Percentiles rank a stretch among this genome's conserved stretches.
phyloP scores from a whole-genome alignment of 371 early-diverging fungal genomes.

The Mucor sp. region DNA sequence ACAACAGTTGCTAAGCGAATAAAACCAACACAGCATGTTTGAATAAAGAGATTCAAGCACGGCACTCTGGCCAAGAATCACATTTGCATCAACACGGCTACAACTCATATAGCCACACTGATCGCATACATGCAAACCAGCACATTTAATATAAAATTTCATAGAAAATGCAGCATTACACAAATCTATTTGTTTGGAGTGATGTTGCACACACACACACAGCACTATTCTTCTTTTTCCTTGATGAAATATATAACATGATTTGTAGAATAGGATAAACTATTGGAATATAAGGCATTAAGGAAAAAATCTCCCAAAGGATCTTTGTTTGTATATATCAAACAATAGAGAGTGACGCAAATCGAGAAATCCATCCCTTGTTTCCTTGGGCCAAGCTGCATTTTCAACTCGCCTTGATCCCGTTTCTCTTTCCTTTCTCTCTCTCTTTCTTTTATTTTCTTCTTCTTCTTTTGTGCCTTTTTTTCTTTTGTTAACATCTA shows the following conservation, averaged over 20 bases:
- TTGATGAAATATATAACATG: slow-evolving; percentile 8
- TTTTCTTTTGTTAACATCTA: not conserved
- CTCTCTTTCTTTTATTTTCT: not conserved
- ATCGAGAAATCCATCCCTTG: not conserved
- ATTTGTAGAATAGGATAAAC: not conserved
- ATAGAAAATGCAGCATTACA: not conserved
- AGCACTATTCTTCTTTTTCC: not conserved
- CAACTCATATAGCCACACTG: not conserved
- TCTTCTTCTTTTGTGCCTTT: not conserved
- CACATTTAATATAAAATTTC: no score
- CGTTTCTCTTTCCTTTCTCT: not conserved
- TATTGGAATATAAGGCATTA: not conserved
- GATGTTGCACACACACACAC: slow-evolving; percentile 10
- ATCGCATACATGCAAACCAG: not conserved
- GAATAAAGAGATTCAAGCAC: not conserved
- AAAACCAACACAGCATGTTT: not conserved
- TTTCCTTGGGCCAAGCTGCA: not conserved
- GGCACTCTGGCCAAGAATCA: not conserved
- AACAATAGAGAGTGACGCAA: slow-evolving; percentile 4
- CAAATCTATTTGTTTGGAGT: slow-evolving; percentile 13
- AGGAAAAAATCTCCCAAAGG: not conserved
- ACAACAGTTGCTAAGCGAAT: slow-evolving; percentile 12
- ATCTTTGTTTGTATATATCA: slow-evolving; percentile 3
- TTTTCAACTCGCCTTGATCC: slow-evolving; percentile 8
- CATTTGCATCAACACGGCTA: no score